Evolutionary conservation across 139 green algal genomes (phyloP).

Genomic region (Monoraphidium neglectum): DNA sequence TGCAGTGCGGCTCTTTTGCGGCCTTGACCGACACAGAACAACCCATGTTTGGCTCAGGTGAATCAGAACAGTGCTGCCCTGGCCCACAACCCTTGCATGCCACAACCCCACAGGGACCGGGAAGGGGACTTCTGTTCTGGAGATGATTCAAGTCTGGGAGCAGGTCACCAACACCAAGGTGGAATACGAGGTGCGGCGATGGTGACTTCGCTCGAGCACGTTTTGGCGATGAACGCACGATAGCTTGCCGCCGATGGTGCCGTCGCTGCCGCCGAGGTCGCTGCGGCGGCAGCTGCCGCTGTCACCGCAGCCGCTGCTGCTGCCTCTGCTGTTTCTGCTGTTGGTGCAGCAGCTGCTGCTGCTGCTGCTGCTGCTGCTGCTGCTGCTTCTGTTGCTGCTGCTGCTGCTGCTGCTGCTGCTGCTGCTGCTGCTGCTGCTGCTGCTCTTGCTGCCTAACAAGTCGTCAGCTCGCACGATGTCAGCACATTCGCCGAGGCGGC

Average conservation of each 20-base stretch:
- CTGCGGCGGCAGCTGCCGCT: too few relatives aligned
- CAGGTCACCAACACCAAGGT: conserved; percentile 81
- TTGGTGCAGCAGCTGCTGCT: neutral
- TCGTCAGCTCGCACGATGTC: too few relatives aligned
- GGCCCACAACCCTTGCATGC: too few relatives aligned
- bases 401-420: conserved; percentile 2
- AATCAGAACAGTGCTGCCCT: too few relatives aligned
- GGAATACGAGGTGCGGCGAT: conserved; percentile 22
- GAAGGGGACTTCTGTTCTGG: conserved; percentile 89
- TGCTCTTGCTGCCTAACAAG: neutral
- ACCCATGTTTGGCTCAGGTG: too few relatives aligned
- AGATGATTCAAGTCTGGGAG: conserved; percentile 96
- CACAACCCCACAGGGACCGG: conserved; percentile 45
- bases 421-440: neutral
- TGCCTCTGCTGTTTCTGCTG: too few relatives aligned
- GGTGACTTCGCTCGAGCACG: too few relatives aligned
- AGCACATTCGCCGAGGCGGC: too few relatives aligned
- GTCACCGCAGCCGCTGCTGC: too few relatives aligned
- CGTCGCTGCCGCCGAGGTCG: too few relatives aligned
- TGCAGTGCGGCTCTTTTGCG: too few relatives aligned
- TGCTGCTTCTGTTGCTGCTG: neutral
- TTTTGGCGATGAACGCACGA: neutral
- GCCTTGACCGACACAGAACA: too few relatives aligned
- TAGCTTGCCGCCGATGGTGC: neutral
- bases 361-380: neutral